Percentiles rank a stretch among this genome's conserved stretches.
phyloP scores from a whole-genome alignment of 2,329 filamentous ascomycete species.

The Penicillium sp. region DNA sequence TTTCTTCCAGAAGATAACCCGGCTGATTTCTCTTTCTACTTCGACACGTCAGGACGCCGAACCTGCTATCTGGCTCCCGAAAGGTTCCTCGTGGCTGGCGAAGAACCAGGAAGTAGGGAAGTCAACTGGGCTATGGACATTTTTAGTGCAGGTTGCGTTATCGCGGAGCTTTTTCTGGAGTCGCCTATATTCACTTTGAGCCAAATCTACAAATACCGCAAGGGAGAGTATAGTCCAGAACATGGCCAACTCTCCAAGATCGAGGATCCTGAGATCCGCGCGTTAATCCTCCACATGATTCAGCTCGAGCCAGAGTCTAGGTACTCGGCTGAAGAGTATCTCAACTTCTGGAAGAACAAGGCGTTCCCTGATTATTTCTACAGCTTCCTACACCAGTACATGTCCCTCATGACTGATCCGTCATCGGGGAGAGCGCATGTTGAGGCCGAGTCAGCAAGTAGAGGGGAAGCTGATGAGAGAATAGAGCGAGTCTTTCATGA shows the following conservation, averaged over 20 bases:
- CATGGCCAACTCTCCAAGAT: slow-evolving; percentile 75
- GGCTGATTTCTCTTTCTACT: slow-evolving; percentile 94
- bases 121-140: slow-evolving; percentile 95
- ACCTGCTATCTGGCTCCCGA: slow-evolving; percentile 95
- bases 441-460: slow-evolving; percentile 59
- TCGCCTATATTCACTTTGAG: slow-evolving; percentile 94
- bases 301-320: slow-evolving; percentile 83
- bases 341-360: slow-evolving; percentile 83
- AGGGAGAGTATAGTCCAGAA: slow-evolving; percentile 82
- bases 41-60: slow-evolving; percentile 80
- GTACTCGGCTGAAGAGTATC: slow-evolving; percentile 86
- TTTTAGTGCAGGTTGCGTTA: slow-evolving; percentile 92
- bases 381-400: slow-evolving; percentile 93
- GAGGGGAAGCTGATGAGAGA: slow-evolving; percentile 81
- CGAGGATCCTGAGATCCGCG: slow-evolving; percentile 73
- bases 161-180: slow-evolving; percentile 91
- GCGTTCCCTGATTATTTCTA: slow-evolving; percentile 97
- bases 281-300: slow-evolving; percentile 92
- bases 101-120: slow-evolving; percentile 54
- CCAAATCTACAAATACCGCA: slow-evolving; percentile 87
- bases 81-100: slow-evolving; percentile 66
- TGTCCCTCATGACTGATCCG: slow-evolving; percentile 88
- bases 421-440: slow-evolving; percentile 67
- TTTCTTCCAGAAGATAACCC: slow-evolving; percentile 93
- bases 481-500: slow-evolving; percentile 89